These are phyloP conservation scores for Salix purpurea DNA, from an alignment of 345 rosid species.

Conservation along the genomic window DNA sequence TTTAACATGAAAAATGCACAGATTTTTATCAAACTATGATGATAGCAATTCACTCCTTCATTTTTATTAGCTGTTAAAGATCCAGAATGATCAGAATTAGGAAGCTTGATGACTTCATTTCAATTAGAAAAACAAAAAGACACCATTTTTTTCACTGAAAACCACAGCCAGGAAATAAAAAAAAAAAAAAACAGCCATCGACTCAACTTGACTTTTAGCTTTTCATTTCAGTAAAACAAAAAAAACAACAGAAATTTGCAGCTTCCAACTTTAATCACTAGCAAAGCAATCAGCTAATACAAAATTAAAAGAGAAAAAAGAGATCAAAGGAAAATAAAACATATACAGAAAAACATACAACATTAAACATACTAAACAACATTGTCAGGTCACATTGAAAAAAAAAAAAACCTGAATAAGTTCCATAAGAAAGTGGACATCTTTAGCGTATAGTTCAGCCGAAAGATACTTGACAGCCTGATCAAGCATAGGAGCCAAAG, in stretches of 20 bases:
- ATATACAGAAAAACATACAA: not conserved
- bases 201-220: not conserved
- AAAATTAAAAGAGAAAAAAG: not conserved
- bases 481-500: constrained; percentile 50
- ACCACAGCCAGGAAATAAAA: not conserved
- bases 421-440: constrained; percentile 59
- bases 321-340: not conserved
- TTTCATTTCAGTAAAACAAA: not conserved
- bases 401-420: constrained; percentile 46
- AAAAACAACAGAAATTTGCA: not conserved
- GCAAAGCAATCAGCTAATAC: not conserved
- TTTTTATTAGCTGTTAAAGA: not conserved
- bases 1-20: not conserved
- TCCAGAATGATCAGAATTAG: not conserved
- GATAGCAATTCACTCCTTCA: not conserved
- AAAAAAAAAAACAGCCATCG: not conserved
- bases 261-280: not conserved
- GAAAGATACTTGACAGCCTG: constrained; percentile 58
- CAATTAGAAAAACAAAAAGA: not conserved
- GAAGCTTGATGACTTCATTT: not conserved
- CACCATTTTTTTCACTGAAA: not conserved
- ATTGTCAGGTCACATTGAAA: not conserved
- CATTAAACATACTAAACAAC: not conserved
- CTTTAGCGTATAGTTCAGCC: constrained; percentile 64
- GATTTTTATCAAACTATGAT: not conserved